A percentile compares a stretch with the other conserved stretches of the same genome.
Conservation (phyloP, 768 basidiomycete species). For the Mrakia gelida region DNA sequence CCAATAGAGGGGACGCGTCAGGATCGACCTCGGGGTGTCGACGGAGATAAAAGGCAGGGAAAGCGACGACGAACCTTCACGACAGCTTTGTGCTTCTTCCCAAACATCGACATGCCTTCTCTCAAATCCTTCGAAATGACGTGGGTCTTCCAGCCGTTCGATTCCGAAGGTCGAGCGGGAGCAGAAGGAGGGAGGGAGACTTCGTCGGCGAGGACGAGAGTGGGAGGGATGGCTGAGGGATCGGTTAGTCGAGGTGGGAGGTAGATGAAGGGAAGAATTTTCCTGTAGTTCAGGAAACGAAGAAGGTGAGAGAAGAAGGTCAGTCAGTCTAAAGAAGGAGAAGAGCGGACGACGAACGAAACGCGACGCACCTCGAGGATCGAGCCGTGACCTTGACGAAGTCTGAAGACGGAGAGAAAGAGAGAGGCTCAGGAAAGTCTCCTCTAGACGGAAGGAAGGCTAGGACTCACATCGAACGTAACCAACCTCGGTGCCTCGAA, state of each 20-base stretch:
- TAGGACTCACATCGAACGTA: no score
- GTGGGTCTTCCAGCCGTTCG: not conserved
- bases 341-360: no score
- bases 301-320: not conserved
- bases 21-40: not conserved
- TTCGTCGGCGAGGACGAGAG: not conserved
- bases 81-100: not conserved
- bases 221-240: not conserved
- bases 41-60: not conserved
- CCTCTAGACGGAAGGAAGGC: no score
- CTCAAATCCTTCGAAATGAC: not conserved
- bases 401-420: no score
- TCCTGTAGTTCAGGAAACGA: not conserved
- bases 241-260: not conserved
- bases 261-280: not conserved
- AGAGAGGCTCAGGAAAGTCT: not conserved
- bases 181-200: not conserved
- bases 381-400: no score
- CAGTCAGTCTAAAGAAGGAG: no score
- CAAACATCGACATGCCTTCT: not conserved
- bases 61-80: not conserved
- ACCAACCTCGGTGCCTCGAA: no score
- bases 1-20: no score
- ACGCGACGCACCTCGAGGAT: no score
- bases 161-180: not conserved